Conservation (phyloP, 2,329 filamentous ascomycete species). For the Colletotrichum sojae region DNA sequence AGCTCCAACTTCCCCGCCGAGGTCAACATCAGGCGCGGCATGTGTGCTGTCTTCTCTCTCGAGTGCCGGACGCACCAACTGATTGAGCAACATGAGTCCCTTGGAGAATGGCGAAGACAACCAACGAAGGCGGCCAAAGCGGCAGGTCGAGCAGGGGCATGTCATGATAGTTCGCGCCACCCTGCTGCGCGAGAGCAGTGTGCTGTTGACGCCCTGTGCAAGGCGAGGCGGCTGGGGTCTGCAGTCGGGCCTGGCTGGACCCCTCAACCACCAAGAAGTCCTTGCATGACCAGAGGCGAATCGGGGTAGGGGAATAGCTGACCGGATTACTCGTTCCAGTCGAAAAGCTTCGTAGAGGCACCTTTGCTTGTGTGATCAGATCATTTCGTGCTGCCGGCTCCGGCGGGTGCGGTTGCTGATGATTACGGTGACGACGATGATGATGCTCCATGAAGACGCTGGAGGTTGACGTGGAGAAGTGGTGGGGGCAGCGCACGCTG, state of each 20-base stretch:
- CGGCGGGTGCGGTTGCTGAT: background rate
- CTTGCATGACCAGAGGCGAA: constrained; percentile 10
- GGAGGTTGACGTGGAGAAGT: too few species aligned
- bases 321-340: constrained; percentile 2
- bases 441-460: background rate
- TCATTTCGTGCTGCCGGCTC: background rate
- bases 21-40: background rate
- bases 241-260: background rate
- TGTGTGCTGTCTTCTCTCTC: constrained; percentile 2
- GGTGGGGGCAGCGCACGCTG: background rate
- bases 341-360: background rate
- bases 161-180: background rate
- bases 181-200: background rate
- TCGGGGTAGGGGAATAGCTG: background rate
- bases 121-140: background rate
- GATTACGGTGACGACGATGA: background rate
- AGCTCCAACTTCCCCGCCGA: background rate
- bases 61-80: background rate
- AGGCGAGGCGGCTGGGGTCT: constrained; percentile 10
- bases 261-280: background rate
- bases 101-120: background rate
- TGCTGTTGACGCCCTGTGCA: background rate
- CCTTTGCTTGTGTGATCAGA: constrained; percentile 4
- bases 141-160: background rate
- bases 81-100: background rate